Evolutionary conservation across 352 stramenopile genomes (phyloP).

Genomic region (Phytopythium helicoides): DNA sequence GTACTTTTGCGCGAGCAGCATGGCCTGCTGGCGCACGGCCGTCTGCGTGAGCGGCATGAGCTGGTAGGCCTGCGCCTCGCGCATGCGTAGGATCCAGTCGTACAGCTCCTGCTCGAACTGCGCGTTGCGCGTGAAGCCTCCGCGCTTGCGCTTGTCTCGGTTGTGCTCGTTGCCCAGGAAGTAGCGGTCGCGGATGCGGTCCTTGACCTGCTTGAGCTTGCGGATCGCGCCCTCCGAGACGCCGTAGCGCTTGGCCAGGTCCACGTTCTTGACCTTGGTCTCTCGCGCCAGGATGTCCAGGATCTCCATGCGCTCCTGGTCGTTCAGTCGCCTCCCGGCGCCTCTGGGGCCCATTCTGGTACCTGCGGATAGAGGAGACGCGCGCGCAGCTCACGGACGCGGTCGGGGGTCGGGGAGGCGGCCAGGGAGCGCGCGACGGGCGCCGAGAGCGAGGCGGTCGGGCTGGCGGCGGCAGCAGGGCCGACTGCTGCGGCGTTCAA

Average conservation of each 20-base stretch:
- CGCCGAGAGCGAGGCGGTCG: no score
- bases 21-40: constrained; percentile 79
- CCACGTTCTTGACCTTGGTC: constrained; percentile 84
- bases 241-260: constrained; percentile 82
- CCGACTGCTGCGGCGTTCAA: constrained; percentile 1
- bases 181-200: constrained; percentile 82
- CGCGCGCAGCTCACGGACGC: not conserved
- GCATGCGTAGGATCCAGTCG: constrained; percentile 83
- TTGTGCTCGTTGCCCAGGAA: constrained; percentile 83
- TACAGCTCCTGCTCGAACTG: constrained; percentile 86
- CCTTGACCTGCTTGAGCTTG: constrained; percentile 89
- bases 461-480: no score
- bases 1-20: constrained; percentile 83
- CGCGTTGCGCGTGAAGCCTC: constrained; percentile 78
- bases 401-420: no score
- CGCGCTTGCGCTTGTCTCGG: constrained; percentile 84
- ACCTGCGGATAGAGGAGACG: not conserved
- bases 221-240: constrained; percentile 85
- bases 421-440: no score
- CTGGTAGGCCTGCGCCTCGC: constrained; percentile 78
- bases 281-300: constrained; percentile 79
- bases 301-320: constrained; percentile 91
- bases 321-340: constrained; percentile 75
- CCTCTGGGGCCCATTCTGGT: constrained; percentile 64
- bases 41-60: constrained; percentile 83